Percentiles rank a stretch among this genome's conserved stretches.
Conservation (phyloP, 1,139 yeast genomes). For the Sugiyamaella paludigena region DNA sequence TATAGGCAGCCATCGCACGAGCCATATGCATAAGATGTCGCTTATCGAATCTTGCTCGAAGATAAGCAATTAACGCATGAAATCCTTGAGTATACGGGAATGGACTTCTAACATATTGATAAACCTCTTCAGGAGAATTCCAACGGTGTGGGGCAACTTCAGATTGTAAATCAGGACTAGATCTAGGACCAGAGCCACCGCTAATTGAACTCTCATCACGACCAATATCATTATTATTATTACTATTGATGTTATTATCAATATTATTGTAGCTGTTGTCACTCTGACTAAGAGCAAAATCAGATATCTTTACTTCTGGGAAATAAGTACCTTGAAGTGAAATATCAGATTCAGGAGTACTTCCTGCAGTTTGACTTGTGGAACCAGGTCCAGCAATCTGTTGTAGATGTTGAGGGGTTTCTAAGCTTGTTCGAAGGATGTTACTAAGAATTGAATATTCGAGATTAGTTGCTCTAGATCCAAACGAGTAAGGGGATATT, state of each 20-base stretch:
- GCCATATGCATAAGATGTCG: slow-evolving; percentile 79
- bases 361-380: slow-evolving; percentile 9
- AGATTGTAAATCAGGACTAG: not conserved
- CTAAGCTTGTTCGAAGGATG: slow-evolving; percentile 46
- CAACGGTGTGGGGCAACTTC: slow-evolving; percentile 8
- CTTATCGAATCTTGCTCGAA: slow-evolving; percentile 67
- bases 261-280: slow-evolving; percentile 7
- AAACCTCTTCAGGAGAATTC: slow-evolving; percentile 32
- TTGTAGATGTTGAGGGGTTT: slow-evolving; percentile 5
- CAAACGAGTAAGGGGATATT: slow-evolving; percentile 40
- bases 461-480: slow-evolving; percentile 77
- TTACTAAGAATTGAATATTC: slow-evolving; percentile 77
- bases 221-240: not conserved
- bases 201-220: too few relatives aligned
- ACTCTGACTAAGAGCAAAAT: slow-evolving; percentile 6
- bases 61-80: slow-evolving; percentile 74
- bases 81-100: slow-evolving; percentile 88
- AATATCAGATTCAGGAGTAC: slow-evolving; percentile 16
- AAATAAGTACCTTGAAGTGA: slow-evolving; percentile 15
- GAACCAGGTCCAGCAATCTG: slow-evolving; percentile 6
- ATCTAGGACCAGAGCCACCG: too few relatives aligned
- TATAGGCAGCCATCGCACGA: slow-evolving; percentile 79
- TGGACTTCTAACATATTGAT: slow-evolving; percentile 46
- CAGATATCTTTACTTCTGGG: slow-evolving; percentile 16
- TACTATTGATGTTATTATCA: slow-evolving; percentile 9